Evolutionary conservation across 1,284 basidiomycete species (phyloP).

Genomic region (Leccinum ponderosum): DNA sequence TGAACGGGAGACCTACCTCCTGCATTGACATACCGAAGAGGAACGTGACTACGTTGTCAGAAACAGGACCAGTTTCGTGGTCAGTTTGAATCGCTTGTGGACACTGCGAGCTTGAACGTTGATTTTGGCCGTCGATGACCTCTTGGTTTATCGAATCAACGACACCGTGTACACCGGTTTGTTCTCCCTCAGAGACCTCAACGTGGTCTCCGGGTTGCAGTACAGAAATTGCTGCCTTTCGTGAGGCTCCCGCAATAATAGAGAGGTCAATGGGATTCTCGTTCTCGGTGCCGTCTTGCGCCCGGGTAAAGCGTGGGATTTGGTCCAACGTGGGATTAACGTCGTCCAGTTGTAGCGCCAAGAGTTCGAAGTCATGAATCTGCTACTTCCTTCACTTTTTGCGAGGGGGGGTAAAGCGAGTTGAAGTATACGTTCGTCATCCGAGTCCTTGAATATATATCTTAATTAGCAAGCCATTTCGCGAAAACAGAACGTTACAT

Average conservation of each 20-base stretch:
- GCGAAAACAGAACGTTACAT: too few species aligned
- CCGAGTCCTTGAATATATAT: too few species aligned
- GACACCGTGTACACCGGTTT: conserved; percentile 89
- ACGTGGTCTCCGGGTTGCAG: conserved; percentile 98
- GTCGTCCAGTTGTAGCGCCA: conserved; percentile 80
- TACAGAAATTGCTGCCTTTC: conserved; percentile 84
- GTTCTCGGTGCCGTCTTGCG: conserved; percentile 62
- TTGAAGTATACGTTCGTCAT: too few species aligned
- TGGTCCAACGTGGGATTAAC: conserved; percentile 97
- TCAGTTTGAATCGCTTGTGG: conserved; percentile 84
- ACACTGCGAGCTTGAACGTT: conserved; percentile 90
- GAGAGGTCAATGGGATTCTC: conserved; percentile 74
- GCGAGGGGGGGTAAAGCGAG: too few species aligned
- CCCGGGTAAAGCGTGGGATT: conserved; percentile 86
- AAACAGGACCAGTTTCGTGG: conserved; percentile 91
- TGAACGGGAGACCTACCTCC: conserved; percentile 54
- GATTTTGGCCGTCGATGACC: conserved; percentile 79
- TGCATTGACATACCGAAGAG: conserved; percentile 96
- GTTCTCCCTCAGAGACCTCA: conserved; percentile 97
- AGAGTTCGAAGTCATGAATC: conserved; percentile 75
- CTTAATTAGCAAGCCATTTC: too few species aligned
- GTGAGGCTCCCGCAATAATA: conserved; percentile 85
- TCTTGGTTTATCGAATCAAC: conserved; percentile 91
- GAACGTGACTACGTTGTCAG: conserved; percentile 93
- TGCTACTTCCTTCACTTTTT: too few species aligned